These are phyloP conservation scores for Actinomortierella wolfii DNA, from an alignment of 371 early-diverging fungal genomes.

Conservation along the genomic window DNA sequence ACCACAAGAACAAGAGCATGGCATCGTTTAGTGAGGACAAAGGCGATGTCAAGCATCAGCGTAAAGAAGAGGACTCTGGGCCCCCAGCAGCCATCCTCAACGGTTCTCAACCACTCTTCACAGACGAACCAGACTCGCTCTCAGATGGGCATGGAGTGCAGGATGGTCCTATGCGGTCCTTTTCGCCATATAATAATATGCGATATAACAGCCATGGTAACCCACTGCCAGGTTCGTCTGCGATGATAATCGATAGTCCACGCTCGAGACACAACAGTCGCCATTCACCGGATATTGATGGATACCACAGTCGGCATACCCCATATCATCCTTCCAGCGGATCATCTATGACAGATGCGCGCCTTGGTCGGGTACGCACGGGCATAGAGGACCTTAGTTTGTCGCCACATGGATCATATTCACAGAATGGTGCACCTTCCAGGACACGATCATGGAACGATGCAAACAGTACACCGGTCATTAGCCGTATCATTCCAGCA, in stretches of 20 bases:
- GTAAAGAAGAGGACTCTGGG: constrained; percentile 20
- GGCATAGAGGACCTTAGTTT: not conserved
- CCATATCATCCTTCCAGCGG: too few species aligned
- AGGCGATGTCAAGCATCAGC: constrained; percentile 13
- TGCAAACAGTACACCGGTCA: constrained; percentile 17
- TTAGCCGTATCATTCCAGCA: constrained; percentile 34
- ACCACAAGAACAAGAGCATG: constrained; percentile 47
- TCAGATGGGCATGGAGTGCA: constrained; percentile 9
- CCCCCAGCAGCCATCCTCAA: constrained; percentile 20
- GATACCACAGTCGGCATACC: too few species aligned
- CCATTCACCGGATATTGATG: too few species aligned
- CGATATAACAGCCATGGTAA: too few species aligned
- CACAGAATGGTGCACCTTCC: constrained; percentile 7
- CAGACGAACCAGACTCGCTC: constrained; percentile 42
- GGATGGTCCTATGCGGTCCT: too few species aligned
- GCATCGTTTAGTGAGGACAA: constrained; percentile 44
- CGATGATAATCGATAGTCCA: too few species aligned
- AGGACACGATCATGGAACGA: constrained; percentile 40
- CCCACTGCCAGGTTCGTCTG: too few species aligned
- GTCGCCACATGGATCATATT: too few species aligned
- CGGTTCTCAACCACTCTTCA: constrained; percentile 26
- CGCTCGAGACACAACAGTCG: too few species aligned
- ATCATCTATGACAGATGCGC: not conserved
- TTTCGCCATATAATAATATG: too few species aligned
- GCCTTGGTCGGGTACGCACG: constrained; percentile 2